phyloP scores from a whole-genome alignment of 164 flowering plant genomes.

The Magnolia kwangsiensis region DNA sequence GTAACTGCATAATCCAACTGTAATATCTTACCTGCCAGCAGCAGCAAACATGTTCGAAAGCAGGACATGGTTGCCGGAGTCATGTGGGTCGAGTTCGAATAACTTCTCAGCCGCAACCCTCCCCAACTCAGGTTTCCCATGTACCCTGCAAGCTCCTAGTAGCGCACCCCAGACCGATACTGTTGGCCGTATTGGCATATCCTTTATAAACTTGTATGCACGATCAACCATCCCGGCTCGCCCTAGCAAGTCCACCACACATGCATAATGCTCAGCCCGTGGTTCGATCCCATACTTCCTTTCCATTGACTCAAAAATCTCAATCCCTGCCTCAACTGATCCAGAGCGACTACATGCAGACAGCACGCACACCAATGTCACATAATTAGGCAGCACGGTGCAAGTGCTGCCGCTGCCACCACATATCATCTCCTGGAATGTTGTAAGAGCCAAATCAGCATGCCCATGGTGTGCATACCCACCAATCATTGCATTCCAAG shows the following conservation, averaged over 20 bases:
- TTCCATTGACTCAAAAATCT: slow-evolving; percentile 66
- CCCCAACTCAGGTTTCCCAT: slow-evolving; percentile 64
- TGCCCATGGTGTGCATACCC: slow-evolving; percentile 81
- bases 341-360: slow-evolving; percentile 85
- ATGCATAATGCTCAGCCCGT: slow-evolving; percentile 77
- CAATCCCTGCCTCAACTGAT: slow-evolving; percentile 52
- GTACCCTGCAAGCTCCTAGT: slow-evolving; percentile 63
- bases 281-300: slow-evolving; percentile 56
- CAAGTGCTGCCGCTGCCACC: slow-evolving; percentile 4
- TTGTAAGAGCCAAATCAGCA: slow-evolving; percentile 54
- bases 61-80: slow-evolving; percentile 79
- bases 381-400: slow-evolving; percentile 47
- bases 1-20: not conserved
- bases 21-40: slow-evolving; percentile 48
- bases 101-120: slow-evolving; percentile 65
- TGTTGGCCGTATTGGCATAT: slow-evolving; percentile 64
- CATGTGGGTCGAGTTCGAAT: slow-evolving; percentile 74
- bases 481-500: slow-evolving; percentile 78
- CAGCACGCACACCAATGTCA: slow-evolving; percentile 66
- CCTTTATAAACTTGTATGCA: slow-evolving; percentile 56
- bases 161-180: slow-evolving; percentile 89
- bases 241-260: slow-evolving; percentile 84
- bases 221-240: slow-evolving; percentile 72
- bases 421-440: slow-evolving; percentile 53
- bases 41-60: slow-evolving; percentile 82